These are phyloP conservation scores for Oryza australiensis DNA, from an alignment of 176 grass and related monocot genomes.

Conservation along the genomic window DNA sequence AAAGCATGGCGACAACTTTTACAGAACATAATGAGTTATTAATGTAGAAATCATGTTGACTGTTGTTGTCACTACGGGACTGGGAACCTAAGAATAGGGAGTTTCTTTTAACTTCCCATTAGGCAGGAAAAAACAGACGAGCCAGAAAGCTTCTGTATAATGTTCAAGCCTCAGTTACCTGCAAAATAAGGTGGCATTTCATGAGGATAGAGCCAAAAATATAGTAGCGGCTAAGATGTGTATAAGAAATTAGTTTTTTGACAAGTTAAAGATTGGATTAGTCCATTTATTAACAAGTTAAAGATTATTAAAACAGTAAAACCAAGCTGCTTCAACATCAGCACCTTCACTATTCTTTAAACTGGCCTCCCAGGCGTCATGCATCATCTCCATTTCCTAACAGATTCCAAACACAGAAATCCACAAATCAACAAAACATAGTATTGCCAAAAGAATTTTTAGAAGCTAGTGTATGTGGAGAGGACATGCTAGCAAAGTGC, in stretches of 20 bases:
- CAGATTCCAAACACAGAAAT: conserved; percentile 39
- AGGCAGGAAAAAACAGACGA: not conserved
- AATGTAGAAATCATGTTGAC: not conserved
- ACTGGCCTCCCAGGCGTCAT: conserved; percentile 43
- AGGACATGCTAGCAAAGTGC: not conserved
- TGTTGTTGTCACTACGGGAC: not conserved
- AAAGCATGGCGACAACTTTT: not conserved
- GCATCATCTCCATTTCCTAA: conserved; percentile 53
- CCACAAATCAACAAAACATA: conserved; percentile 33
- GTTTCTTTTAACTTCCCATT: conserved; percentile 19
- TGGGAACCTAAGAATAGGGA: conserved; percentile 3
- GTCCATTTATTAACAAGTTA: not conserved
- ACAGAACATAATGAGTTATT: not conserved
- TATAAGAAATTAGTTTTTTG: not conserved
- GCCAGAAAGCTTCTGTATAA: conserved; percentile 4
- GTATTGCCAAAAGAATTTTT: not conserved
- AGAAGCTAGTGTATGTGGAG: not conserved
- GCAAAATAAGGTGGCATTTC: conserved; percentile 1
- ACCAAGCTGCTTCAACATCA: conserved; percentile 15
- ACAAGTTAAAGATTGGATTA: not conserved
- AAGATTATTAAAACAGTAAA: conserved; percentile 10
- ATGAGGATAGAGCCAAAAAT: not conserved
- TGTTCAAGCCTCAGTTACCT: conserved; percentile 30
- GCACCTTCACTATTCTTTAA: conserved; percentile 29
- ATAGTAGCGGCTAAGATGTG: not conserved